phyloP scores from a whole-genome alignment of 305 asterid genomes.

The Euphrasia arctica region DNA sequence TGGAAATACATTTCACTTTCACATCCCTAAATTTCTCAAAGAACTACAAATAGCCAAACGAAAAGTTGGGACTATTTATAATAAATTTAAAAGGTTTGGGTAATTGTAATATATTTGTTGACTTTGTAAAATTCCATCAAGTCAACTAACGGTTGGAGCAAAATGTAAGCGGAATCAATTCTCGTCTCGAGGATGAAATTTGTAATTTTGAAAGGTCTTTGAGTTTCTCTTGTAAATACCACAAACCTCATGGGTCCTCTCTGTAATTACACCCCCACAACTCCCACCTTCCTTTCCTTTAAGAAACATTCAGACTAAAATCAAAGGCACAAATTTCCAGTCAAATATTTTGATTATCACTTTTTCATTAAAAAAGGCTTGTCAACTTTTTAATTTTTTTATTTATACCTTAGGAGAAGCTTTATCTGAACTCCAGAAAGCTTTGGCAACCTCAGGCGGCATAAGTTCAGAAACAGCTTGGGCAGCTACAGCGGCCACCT shows the following conservation, averaged over 20 bases:
- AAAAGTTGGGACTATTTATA: background rate
- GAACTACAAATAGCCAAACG: background rate
- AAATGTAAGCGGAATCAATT: background rate
- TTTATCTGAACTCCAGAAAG: conserved; percentile 73
- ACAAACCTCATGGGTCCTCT: background rate
- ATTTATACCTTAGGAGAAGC: conserved; percentile 69
- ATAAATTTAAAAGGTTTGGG: background rate
- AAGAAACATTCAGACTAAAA: background rate
- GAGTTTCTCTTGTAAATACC: background rate
- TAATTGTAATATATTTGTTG: background rate
- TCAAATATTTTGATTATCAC: background rate
- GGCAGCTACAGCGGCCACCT: conserved; percentile 60
- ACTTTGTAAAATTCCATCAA: background rate
- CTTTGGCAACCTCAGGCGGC: conserved; percentile 97
- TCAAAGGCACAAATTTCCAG: background rate
- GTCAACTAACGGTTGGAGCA: background rate
- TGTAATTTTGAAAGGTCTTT: background rate
- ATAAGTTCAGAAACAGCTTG: conserved; percentile 80
- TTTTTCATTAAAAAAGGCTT: background rate
- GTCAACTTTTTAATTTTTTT: conserved; percentile 3
- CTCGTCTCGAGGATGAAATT: background rate
- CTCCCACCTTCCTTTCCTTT: background rate
- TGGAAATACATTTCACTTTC: background rate
- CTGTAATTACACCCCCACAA: background rate
- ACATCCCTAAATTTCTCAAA: background rate